Evolutionary conservation across 768 basidiomycete genomes (phyloP).

Genomic region (Mycena sanguinolenta): DNA sequence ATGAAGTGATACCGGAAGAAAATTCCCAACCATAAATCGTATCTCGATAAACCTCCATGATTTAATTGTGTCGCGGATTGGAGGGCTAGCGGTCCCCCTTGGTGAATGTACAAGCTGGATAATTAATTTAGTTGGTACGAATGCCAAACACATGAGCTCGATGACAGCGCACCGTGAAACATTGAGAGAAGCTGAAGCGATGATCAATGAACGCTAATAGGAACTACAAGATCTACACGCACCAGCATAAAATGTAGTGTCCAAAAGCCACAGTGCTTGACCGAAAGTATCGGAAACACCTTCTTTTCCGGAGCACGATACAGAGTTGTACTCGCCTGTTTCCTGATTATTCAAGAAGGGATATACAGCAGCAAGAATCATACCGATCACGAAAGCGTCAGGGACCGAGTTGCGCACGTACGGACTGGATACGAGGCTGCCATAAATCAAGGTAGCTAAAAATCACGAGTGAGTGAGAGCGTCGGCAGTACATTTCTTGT

Average conservation of each 20-base stretch:
- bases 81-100: slow-evolving; percentile 65
- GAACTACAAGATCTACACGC: background rate
- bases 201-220: background rate
- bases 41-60: slow-evolving; percentile 60
- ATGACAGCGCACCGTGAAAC: slow-evolving; percentile 58
- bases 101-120: slow-evolving; percentile 64
- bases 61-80: slow-evolving; percentile 65
- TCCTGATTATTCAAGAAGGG: background rate
- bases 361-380: background rate
- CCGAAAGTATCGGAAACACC: slow-evolving; percentile 68
- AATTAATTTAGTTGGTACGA: background rate
- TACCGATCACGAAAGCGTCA: slow-evolving; percentile 64
- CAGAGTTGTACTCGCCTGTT: slow-evolving; percentile 68
- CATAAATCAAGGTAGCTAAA: slow-evolving; percentile 67
- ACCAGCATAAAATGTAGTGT: slow-evolving; percentile 56
- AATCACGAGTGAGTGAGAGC: background rate
- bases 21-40: slow-evolving; percentile 58
- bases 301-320: slow-evolving; percentile 64
- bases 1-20: background rate
- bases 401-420: slow-evolving; percentile 62
- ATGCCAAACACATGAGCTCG: background rate
- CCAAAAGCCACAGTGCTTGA: slow-evolving; percentile 66
- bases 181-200: slow-evolving; percentile 57
- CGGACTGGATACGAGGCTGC: slow-evolving; percentile 64
- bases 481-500: background rate